Conservation (phyloP, 202 grass and related monocot species). For the Cymbopogon flexuosus region DNA sequence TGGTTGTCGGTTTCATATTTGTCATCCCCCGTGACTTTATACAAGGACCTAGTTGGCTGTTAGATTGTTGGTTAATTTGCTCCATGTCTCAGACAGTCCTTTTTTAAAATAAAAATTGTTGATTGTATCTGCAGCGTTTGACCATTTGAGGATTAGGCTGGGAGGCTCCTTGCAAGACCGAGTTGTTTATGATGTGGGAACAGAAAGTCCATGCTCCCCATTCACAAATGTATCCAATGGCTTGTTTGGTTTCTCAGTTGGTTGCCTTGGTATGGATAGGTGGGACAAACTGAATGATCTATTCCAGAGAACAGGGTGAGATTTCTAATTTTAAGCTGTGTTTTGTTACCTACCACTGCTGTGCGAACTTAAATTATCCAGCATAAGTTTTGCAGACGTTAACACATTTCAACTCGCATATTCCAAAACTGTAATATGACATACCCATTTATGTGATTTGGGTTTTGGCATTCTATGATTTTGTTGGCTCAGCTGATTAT, state of each 20-base stretch:
- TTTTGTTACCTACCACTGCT: background rate
- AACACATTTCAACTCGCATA: background rate
- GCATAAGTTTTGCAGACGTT: background rate
- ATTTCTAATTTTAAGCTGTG: background rate
- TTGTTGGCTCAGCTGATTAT: background rate
- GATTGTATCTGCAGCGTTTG: slow-evolving; percentile 57
- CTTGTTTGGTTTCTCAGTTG: slow-evolving; percentile 89
- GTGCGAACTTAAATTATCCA: background rate
- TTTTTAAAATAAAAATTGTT: background rate
- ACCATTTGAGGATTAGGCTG: slow-evolving; percentile 72
- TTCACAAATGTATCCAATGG: slow-evolving; percentile 69
- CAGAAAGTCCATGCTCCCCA: slow-evolving; percentile 50
- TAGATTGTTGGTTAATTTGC: background rate
- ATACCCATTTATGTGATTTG: background rate
- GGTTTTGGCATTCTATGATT: background rate
- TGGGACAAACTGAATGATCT: slow-evolving; percentile 85
- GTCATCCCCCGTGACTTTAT: background rate
- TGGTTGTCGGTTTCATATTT: slow-evolving; percentile 1
- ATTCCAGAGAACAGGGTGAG: slow-evolving; percentile 75
- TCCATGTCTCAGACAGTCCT: background rate
- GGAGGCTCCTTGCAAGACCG: slow-evolving; percentile 96
- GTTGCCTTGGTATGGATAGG: slow-evolving; percentile 78
- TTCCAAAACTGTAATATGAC: background rate
- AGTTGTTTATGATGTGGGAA: slow-evolving; percentile 76
- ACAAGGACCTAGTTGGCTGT: background rate